Percentiles rank a stretch among this genome's conserved stretches.
Evolutionary conservation across 108 stramenopile genomes (phyloP).

Genomic region (Licmophora abbreviata): DNA sequence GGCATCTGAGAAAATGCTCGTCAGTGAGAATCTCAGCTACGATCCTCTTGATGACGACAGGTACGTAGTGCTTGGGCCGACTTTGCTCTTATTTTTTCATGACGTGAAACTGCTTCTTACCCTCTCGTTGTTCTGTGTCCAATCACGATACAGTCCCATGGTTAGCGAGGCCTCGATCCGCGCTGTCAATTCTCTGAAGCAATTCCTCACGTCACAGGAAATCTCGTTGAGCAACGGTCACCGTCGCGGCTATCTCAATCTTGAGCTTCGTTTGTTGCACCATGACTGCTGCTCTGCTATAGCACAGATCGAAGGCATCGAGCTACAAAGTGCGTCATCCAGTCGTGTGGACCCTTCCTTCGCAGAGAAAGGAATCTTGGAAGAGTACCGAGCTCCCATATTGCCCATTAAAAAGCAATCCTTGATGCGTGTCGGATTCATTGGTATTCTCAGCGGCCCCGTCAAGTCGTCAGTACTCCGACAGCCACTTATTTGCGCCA

Average conservation of each 20-base stretch:
- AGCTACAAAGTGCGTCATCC: slow-evolving; percentile 16
- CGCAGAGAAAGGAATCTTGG: slow-evolving; percentile 42
- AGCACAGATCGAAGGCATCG: slow-evolving; percentile 26
- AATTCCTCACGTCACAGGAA: slow-evolving; percentile 76
- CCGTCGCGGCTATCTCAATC: slow-evolving; percentile 71
- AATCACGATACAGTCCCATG: slow-evolving; percentile 7
- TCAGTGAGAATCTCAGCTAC: slow-evolving; percentile 10
- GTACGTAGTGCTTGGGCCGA: background rate
- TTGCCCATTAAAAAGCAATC: slow-evolving; percentile 56
- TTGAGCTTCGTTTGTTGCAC: slow-evolving; percentile 72
- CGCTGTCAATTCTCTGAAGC: slow-evolving; percentile 62
- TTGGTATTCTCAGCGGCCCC: slow-evolving; percentile 57
- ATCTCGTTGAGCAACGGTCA: slow-evolving; percentile 63
- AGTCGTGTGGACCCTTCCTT: slow-evolving; percentile 15
- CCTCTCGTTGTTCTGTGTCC: slow-evolving; percentile 3
- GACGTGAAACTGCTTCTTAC: background rate
- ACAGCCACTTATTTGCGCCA: slow-evolving; percentile 75
- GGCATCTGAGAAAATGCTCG: slow-evolving; percentile 52
- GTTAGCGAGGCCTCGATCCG: slow-evolving; percentile 18
- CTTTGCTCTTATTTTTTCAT: background rate
- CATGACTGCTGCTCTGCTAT: slow-evolving; percentile 66
- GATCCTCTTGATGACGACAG: slow-evolving; percentile 14
- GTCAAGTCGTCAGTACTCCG: slow-evolving; percentile 72
- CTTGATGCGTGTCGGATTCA: slow-evolving; percentile 49
- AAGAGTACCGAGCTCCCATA: slow-evolving; percentile 64